phyloP scores from a whole-genome alignment of 2,329 filamentous ascomycete species.

The Ascomycota sp. region DNA sequence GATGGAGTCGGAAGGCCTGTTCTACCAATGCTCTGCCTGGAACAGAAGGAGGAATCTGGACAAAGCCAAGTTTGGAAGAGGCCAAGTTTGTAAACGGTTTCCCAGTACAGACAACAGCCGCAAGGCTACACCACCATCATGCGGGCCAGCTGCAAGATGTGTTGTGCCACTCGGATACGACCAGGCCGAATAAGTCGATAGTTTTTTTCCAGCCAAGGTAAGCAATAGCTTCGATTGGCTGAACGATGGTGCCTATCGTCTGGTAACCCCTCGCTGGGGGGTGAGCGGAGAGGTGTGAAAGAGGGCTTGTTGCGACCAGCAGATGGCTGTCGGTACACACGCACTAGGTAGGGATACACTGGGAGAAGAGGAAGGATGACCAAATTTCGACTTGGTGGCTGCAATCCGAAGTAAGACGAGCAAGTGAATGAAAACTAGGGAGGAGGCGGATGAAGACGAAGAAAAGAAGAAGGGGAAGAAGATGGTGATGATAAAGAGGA shows the following conservation, averaged over 20 bases:
- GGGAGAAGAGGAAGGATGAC: background rate
- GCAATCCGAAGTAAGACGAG: background rate
- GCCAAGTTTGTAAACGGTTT: conserved; percentile 1
- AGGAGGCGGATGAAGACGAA: background rate
- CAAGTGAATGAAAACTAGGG: background rate
- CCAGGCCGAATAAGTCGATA: conserved; percentile 1
- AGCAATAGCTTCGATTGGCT: conserved; percentile 2
- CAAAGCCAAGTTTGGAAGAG: conserved; percentile 1
- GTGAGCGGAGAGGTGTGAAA: background rate
- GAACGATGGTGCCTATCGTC: background rate
- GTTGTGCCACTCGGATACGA: conserved; percentile 1
- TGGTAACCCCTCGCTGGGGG: conserved; percentile 2
- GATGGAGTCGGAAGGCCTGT: background rate
- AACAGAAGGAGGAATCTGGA: background rate
- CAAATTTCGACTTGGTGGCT: background rate
- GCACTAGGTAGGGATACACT: background rate
- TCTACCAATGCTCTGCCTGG: no score
- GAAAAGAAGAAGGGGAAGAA: no score
- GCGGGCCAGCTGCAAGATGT: conserved; percentile 1
- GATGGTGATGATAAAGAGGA: no score
- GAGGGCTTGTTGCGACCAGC: background rate
- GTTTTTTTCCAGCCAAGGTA: conserved; percentile 1
- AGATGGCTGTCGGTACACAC: background rate
- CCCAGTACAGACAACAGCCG: conserved; percentile 1
- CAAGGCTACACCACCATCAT: conserved; percentile 2